Conservation (phyloP, 2,329 filamentous ascomycete genomes). For the Lecanicillium sp. region DNA sequence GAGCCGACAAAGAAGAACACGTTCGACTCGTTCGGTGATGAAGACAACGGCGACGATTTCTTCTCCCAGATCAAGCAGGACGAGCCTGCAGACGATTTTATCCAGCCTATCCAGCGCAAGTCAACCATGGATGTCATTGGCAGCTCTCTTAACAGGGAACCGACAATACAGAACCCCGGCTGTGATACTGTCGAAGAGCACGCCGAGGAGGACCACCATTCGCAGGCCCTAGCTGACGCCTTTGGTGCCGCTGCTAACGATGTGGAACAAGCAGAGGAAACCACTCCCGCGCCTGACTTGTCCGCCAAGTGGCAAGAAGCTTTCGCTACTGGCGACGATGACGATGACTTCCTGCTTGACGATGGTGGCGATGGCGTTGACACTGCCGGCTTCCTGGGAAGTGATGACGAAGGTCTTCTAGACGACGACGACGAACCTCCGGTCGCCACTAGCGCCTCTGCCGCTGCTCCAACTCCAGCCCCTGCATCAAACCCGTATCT, state of each 20-base stretch:
- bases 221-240: slow-evolving; percentile 19
- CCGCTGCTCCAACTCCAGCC: not conserved
- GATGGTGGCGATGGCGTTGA: slow-evolving; percentile 51
- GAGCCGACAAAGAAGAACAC: not conserved
- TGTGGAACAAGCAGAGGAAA: slow-evolving; percentile 17
- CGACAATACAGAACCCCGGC: not conserved
- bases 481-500: slow-evolving; percentile 16
- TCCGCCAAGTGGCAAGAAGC: slow-evolving; percentile 80
- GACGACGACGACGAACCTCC: slow-evolving; percentile 48
- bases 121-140: slow-evolving; percentile 61
- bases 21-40: slow-evolving; percentile 32
- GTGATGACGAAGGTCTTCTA: slow-evolving; percentile 82
- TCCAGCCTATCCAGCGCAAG: slow-evolving; percentile 53
- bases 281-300: slow-evolving; percentile 51
- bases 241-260: slow-evolving; percentile 19
- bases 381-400: slow-evolving; percentile 63
- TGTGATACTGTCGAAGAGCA: slow-evolving; percentile 1
- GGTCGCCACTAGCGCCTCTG: slow-evolving; percentile 11
- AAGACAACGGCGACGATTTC: slow-evolving; percentile 51
- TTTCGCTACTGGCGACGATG: slow-evolving; percentile 68
- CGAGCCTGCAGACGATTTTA: slow-evolving; percentile 22
- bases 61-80: slow-evolving; percentile 46
- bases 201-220: slow-evolving; percentile 23
- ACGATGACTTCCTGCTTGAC: slow-evolving; percentile 57
- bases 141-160: not conserved